phyloP scores from a whole-genome alignment of 1,284 basidiomycete species.

The Cutaneotrichosporon sp. region DNA sequence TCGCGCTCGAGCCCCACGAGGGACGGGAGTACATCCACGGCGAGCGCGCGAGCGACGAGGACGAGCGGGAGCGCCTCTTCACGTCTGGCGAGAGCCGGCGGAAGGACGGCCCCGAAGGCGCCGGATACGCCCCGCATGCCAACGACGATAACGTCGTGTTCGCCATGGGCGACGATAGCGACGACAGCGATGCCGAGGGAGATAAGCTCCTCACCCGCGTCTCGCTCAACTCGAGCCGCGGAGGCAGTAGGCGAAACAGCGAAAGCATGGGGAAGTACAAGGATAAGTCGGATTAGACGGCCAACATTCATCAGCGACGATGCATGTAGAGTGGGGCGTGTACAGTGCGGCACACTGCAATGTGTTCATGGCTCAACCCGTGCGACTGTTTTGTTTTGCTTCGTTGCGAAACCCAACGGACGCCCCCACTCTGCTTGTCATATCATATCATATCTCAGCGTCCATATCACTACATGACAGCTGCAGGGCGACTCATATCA shows the following conservation, averaged over 20 bases:
- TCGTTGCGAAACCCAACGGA: no score
- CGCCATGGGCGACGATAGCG: constrained; percentile 65
- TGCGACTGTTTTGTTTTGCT: no score
- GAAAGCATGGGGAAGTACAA: not conserved
- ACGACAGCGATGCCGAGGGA: constrained; percentile 20
- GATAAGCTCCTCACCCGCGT: constrained; percentile 1
- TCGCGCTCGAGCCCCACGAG: constrained; percentile 6
- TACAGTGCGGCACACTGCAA: no score
- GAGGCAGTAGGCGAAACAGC: not conserved
- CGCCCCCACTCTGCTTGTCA: no score
- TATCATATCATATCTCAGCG: no score
- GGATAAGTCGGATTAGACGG: not conserved
- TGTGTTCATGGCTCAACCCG: no score
- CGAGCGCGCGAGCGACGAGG: constrained; percentile 7
- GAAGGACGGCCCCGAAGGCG: constrained; percentile 3
- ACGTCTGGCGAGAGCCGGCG: not conserved
- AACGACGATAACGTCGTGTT: constrained; percentile 76
- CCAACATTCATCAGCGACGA: not conserved
- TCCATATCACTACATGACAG: no score
- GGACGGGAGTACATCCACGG: constrained; percentile 6
- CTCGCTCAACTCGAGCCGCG: constrained; percentile 1
- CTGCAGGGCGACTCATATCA: no score
- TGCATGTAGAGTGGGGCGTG: not conserved
- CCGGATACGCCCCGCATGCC: constrained; percentile 38
- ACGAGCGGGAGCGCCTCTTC: constrained; percentile 7